Conservation (phyloP, 164 flowering plant species). For the Berberis vulgaris region DNA sequence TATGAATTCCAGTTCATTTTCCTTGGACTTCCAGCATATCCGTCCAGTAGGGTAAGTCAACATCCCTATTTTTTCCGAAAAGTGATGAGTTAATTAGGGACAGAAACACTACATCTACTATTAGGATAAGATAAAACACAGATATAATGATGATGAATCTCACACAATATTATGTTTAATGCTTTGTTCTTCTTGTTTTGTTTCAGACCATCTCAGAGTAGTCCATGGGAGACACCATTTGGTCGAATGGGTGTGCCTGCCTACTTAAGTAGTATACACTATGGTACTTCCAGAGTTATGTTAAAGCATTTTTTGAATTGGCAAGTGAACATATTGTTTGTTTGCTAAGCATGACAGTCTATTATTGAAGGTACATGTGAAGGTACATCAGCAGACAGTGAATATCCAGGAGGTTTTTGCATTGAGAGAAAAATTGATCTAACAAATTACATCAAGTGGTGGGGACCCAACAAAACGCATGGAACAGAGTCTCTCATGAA, state of each 20-base stretch:
- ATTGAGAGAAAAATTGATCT: conserved; percentile 82
- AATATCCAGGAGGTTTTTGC: conserved; percentile 47
- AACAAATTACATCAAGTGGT: conserved; percentile 85
- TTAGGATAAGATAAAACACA: too few relatives aligned
- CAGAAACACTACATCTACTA: too few relatives aligned
- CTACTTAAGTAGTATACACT: conserved; percentile 43
- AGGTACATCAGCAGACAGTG: conserved; percentile 56
- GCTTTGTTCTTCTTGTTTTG: not conserved
- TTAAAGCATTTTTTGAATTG: not conserved
- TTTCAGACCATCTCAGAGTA: conserved; percentile 26
- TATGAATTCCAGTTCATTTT: too few relatives aligned
- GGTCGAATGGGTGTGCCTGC: conserved; percentile 60
- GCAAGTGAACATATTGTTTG: not conserved
- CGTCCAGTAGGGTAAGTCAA: too few relatives aligned
- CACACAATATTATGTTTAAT: too few relatives aligned
- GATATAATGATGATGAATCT: too few relatives aligned
- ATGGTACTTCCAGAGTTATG: conserved; percentile 36
- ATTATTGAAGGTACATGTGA: conserved; percentile 39
- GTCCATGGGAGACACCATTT: conserved; percentile 77
- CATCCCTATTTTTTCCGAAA: too few relatives aligned
- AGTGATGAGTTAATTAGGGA: too few relatives aligned
- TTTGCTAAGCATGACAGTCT: conserved; percentile 2
- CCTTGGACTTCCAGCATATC: too few relatives aligned
- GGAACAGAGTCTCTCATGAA: conserved; percentile 38
- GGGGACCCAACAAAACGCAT: conserved; percentile 61